Evolutionary conservation across 192 early-diverging fungal species (phyloP).

Genomic region (Coemansia sp.): DNA sequence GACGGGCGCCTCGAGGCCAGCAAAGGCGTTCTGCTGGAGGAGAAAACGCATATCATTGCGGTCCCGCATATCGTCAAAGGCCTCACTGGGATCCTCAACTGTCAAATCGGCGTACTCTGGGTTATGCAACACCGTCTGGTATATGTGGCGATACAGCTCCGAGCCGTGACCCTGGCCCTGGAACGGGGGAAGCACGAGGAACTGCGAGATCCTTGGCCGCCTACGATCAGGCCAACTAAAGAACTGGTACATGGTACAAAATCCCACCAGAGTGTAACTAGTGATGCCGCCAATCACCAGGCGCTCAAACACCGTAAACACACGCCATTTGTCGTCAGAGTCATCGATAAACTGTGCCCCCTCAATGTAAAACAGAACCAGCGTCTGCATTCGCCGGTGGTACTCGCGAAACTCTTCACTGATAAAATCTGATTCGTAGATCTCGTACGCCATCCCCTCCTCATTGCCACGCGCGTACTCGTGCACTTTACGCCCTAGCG

Average conservation of each 20-base stretch:
- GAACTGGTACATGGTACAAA: constrained; percentile 80
- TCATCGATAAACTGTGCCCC: constrained; percentile 84
- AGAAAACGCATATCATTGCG: constrained; percentile 73
- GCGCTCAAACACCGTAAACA: constrained; percentile 62
- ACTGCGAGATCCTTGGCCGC: constrained; percentile 90
- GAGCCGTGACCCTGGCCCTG: constrained; percentile 81
- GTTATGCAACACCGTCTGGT: constrained; percentile 26
- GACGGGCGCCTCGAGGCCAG: constrained; percentile 63
- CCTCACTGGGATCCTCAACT: constrained; percentile 94
- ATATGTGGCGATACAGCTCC: constrained; percentile 63
- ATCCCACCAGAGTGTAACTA: constrained; percentile 77
- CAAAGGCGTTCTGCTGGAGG: constrained; percentile 56
- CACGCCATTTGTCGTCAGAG: constrained; percentile 79
- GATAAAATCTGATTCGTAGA: constrained; percentile 68
- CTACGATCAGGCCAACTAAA: constrained; percentile 75
- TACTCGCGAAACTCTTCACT: constrained; percentile 68
- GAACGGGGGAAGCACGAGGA: constrained; percentile 88
- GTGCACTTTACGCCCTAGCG: constrained; percentile 72
- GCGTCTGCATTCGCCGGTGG: constrained; percentile 74
- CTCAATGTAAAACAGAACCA: constrained; percentile 86
- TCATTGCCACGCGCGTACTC: constrained; percentile 56
- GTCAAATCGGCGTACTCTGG: constrained; percentile 34
- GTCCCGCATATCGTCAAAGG: constrained; percentile 83
- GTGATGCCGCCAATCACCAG: constrained; percentile 40
- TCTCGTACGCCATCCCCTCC: constrained; percentile 56